Conservation (phyloP, 257 asterid genomes). For the Fraxinus quadrangulata region DNA sequence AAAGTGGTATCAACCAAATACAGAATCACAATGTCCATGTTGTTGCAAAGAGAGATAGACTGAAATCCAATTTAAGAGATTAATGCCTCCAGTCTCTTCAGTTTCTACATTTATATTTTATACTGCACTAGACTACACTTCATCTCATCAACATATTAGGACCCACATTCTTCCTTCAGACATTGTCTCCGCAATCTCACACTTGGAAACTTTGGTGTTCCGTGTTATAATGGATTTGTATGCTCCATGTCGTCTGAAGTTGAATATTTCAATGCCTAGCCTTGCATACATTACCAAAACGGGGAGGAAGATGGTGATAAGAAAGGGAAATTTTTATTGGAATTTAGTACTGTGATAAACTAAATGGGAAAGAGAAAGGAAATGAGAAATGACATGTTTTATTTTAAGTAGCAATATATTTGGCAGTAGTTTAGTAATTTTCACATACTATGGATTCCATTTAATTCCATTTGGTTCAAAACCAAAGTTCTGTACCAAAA, state of each 20-base stretch:
- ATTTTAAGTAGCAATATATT: background rate
- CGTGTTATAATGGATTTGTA: background rate
- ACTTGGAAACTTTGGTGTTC: background rate
- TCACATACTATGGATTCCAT: background rate
- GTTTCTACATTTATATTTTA: background rate
- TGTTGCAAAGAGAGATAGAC: background rate
- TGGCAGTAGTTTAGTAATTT: background rate
- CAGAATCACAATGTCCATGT: background rate
- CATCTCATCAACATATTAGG: background rate
- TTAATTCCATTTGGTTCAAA: background rate
- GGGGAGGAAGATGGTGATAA: background rate
- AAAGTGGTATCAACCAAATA: background rate
- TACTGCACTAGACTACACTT: background rate
- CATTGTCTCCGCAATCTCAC: background rate
- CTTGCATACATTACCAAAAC: background rate
- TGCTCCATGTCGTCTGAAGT: background rate
- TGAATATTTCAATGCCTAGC: background rate
- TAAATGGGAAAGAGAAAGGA: background rate
- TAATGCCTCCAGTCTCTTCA: background rate
- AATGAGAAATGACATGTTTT: background rate
- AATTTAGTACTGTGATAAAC: background rate
- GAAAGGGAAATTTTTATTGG: background rate
- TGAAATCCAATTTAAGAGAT: background rate
- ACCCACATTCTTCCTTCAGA: background rate
- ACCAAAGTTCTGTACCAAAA: background rate